Evolutionary conservation across 129 eudicot genomes (phyloP).

Genomic region (Silybum marianum): DNA sequence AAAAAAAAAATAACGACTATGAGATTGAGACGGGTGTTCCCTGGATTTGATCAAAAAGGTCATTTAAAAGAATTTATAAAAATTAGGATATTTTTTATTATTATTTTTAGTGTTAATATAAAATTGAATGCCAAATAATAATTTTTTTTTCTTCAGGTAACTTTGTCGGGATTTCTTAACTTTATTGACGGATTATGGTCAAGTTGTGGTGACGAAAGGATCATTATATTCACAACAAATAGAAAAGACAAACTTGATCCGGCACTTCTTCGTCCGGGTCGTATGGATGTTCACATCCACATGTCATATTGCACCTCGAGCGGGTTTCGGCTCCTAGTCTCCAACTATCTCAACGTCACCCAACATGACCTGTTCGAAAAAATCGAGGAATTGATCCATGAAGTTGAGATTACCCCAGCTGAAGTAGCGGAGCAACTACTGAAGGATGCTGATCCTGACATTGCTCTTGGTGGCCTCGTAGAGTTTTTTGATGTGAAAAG

Average conservation of each 20-base stretch:
- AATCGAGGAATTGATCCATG: constrained; percentile 26
- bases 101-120: background rate
- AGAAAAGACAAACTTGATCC: constrained; percentile 36
- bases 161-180: constrained; percentile 36
- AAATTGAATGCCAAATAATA: background rate
- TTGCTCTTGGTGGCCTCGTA: constrained; percentile 26
- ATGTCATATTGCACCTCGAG: constrained; percentile 35
- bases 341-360: constrained; percentile 26
- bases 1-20: too few species aligned
- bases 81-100: background rate
- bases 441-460: constrained; percentile 28
- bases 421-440: constrained; percentile 43
- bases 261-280: constrained; percentile 39
- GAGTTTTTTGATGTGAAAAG: constrained; percentile 29
- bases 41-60: background rate
- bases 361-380: constrained; percentile 20
- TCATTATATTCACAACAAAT: constrained; percentile 42
- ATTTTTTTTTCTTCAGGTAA: background rate
- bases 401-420: constrained; percentile 30
- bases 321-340: constrained; percentile 26
- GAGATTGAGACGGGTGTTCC: too few species aligned
- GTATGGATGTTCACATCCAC: constrained; percentile 41
- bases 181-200: constrained; percentile 50
- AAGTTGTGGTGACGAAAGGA: constrained; percentile 41
- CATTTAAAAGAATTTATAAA: too few species aligned